These are phyloP conservation scores for Herpetomonas samuelpessoai DNA, from an alignment of 208 protist species.

Conservation along the genomic window DNA sequence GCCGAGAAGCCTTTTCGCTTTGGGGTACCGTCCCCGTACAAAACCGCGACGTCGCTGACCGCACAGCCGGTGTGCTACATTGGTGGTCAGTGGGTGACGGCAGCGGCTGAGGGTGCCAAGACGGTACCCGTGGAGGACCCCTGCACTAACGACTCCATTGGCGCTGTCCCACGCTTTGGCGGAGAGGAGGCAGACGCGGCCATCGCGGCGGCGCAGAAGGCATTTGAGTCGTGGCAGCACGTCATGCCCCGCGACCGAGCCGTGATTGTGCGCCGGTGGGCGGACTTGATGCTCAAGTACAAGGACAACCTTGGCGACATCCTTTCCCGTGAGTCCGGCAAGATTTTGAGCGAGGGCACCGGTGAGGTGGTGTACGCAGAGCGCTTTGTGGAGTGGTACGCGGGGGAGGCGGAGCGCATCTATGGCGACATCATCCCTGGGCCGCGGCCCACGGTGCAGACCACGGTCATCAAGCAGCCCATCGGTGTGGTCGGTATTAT, in stretches of 20 bases:
- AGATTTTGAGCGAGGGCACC: slow-evolving; percentile 66
- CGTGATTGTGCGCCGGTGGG: slow-evolving; percentile 62
- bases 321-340: slow-evolving; percentile 80
- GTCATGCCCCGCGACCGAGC: slow-evolving; percentile 61
- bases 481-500: slow-evolving; percentile 85
- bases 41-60: slow-evolving; percentile 28
- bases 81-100: slow-evolving; percentile 53
- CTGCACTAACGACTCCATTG: slow-evolving; percentile 68
- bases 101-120: slow-evolving; percentile 7
- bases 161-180: slow-evolving; percentile 50
- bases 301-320: slow-evolving; percentile 46
- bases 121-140: slow-evolving; percentile 70
- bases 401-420: slow-evolving; percentile 75
- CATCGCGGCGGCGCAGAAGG: slow-evolving; percentile 51
- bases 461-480: slow-evolving; percentile 73
- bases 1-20: slow-evolving; percentile 46
- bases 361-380: slow-evolving; percentile 69
- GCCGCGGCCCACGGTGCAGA: slow-evolving; percentile 40
- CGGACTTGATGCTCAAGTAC: slow-evolving; percentile 49
- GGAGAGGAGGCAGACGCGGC: slow-evolving; percentile 41
- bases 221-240: slow-evolving; percentile 63
- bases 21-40: slow-evolving; percentile 30
- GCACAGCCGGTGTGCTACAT: slow-evolving; percentile 55
- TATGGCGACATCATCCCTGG: slow-evolving; percentile 78
- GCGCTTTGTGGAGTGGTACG: slow-evolving; percentile 82